Evolutionary conservation across 1,139 yeast genomes (phyloP).

Genomic region (Nakaseomyces kungkrabaensis): DNA sequence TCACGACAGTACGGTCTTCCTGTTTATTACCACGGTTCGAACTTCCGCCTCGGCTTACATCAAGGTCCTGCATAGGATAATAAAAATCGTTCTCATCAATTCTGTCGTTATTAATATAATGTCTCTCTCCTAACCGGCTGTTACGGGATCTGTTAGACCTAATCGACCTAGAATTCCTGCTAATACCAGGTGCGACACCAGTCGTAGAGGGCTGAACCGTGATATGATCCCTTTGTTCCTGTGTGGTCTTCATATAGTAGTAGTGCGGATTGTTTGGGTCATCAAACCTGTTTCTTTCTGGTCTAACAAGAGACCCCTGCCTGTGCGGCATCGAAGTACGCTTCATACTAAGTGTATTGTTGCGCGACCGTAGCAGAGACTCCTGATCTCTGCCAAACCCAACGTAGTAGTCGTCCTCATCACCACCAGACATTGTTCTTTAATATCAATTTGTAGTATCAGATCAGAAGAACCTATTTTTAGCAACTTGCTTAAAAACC

Average conservation of each 20-base stretch:
- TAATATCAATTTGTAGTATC: neutral
- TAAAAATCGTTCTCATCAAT: neutral
- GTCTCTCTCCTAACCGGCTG: slow-evolving; percentile 2
- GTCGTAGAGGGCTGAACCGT: slow-evolving; percentile 62
- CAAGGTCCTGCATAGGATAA: slow-evolving; percentile 1
- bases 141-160: slow-evolving; percentile 6
- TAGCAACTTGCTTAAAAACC: neutral
- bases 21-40: neutral
- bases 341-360: slow-evolving; percentile 3
- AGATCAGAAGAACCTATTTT: neutral
- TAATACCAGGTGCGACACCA: slow-evolving; percentile 53
- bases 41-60: neutral
- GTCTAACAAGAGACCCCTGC: slow-evolving; percentile 54
- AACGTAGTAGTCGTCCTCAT: slow-evolving; percentile 16
- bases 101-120: neutral
- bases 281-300: slow-evolving; percentile 63
- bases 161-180: slow-evolving; percentile 8
- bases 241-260: slow-evolving; percentile 75
- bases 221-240: slow-evolving; percentile 55
- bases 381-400: slow-evolving; percentile 16
- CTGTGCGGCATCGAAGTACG: slow-evolving; percentile 14
- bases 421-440: slow-evolving; percentile 3
- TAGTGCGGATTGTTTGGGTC: slow-evolving; percentile 62
- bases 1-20: slow-evolving; percentile 1
- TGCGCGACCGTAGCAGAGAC: slow-evolving; percentile 14